phyloP scores from a whole-genome alignment of 176 grass and related monocot genomes.

The Lolium rigidum region DNA sequence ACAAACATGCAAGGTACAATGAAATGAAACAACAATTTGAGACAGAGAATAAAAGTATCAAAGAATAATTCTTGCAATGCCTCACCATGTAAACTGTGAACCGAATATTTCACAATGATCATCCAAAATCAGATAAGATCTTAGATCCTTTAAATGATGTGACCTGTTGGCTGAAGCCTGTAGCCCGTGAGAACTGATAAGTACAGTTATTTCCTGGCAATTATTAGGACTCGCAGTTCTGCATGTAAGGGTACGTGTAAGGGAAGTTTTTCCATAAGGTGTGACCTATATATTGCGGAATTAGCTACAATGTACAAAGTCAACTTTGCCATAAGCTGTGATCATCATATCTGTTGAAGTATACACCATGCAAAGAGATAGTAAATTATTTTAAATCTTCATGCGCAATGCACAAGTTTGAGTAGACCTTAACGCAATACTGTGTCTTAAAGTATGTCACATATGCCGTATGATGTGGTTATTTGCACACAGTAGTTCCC shows the following conservation, averaged over 20 bases:
- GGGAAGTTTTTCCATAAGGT: no score
- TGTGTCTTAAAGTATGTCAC: no score
- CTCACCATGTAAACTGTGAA: constrained; percentile 22
- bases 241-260: neutral
- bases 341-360: no score
- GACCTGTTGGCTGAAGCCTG: constrained; percentile 7
- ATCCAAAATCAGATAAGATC: constrained; percentile 18
- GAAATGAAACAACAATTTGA: constrained; percentile 20
- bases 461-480: no score
- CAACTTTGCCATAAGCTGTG: no score
- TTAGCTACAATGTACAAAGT: no score
- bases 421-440: no score
- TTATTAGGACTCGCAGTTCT: constrained; percentile 9
- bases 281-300: no score
- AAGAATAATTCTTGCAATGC: constrained; percentile 37
- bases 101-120: constrained; percentile 31
- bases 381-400: no score
- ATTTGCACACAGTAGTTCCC: no score
- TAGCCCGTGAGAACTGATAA: constrained; percentile 19
- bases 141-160: neutral
- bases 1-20: constrained; percentile 26
- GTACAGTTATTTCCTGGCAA: neutral
- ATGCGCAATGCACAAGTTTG: no score
- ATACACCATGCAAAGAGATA: no score
- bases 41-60: constrained; percentile 41